phyloP scores from a whole-genome alignment of 768 basidiomycete genomes.

The Lanmaoa pseudosensibilis region DNA sequence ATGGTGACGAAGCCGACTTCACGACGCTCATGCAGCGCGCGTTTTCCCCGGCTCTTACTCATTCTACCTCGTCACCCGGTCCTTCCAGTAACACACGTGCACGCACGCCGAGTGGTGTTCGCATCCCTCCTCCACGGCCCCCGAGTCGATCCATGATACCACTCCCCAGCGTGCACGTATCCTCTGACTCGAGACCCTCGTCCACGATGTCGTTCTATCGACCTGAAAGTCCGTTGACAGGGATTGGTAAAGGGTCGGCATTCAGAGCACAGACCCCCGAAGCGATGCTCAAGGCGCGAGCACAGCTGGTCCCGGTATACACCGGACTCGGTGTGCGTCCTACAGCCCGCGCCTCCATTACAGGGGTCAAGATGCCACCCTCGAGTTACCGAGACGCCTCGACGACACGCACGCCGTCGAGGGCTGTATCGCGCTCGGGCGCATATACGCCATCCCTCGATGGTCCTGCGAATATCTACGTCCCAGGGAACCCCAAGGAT shows the following conservation, averaged over 20 bases:
- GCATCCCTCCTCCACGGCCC: constrained; percentile 61
- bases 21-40: constrained; percentile 55
- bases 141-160: constrained; percentile 86
- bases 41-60: constrained; percentile 56
- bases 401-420: constrained; percentile 56
- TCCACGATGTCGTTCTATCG: constrained; percentile 71
- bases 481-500: constrained; percentile 65
- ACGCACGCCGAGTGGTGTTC: constrained; percentile 42
- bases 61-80: constrained; percentile 47
- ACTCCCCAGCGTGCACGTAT: constrained; percentile 69
- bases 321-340: constrained; percentile 41
- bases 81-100: constrained; percentile 25
- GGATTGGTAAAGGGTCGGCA: constrained; percentile 33
- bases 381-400: constrained; percentile 73
- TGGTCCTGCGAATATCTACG: constrained; percentile 58
- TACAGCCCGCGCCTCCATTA: constrained; percentile 39
- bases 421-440: constrained; percentile 65
- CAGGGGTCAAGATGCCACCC: constrained; percentile 54
- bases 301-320: constrained; percentile 58
- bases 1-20: constrained; percentile 44
- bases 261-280: constrained; percentile 72
- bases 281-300: constrained; percentile 55
- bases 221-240: constrained; percentile 52
- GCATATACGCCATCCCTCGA: constrained; percentile 62
- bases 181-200: constrained; percentile 66